A percentile compares a stretch with the other conserved stretches of the same genome.
Evolutionary conservation across 2,329 filamentous ascomycete species (phyloP).

Genomic region (Lachnellula arida): DNA sequence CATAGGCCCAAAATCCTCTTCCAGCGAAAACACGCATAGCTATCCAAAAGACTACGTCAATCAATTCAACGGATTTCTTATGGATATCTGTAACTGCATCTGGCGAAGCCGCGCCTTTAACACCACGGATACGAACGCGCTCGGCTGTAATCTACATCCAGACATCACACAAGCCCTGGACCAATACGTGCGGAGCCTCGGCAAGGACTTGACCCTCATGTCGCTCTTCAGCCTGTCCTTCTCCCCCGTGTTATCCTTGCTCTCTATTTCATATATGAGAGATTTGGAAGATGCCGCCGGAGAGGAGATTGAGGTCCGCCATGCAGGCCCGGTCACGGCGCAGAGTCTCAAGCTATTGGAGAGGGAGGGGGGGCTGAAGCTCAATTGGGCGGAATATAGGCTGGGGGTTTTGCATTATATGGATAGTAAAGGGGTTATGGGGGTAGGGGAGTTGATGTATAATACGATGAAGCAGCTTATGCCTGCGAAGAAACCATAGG

Average conservation of each 20-base stretch:
- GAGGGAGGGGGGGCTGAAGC: conserved; percentile 57
- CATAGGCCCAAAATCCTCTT: conserved; percentile 40
- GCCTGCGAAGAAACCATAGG: conserved; percentile 27
- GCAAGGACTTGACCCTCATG: conserved; percentile 42
- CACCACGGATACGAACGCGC: conserved; percentile 54
- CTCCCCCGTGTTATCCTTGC: conserved; percentile 51
- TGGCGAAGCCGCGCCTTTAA: conserved; percentile 74
- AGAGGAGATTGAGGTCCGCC: conserved; percentile 42
- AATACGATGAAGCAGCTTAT: conserved; percentile 75
- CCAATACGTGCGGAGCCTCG: conserved; percentile 45
- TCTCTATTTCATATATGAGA: conserved; percentile 51
- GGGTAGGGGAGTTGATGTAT: conserved; percentile 69
- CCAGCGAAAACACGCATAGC: conserved; percentile 24
- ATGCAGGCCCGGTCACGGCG: conserved; percentile 67
- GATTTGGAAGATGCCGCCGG: conserved; percentile 52
- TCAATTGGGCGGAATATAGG: conserved; percentile 72
- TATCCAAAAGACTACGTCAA: conserved; percentile 59
- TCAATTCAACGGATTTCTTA: conserved; percentile 76
- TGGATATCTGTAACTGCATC: conserved; percentile 80
- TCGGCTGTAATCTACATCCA: conserved; percentile 46
- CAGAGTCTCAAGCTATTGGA: conserved; percentile 58
- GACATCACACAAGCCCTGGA: conserved; percentile 43
- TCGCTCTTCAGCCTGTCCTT: conserved; percentile 55
- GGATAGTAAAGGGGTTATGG: conserved; percentile 57
- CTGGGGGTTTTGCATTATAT: conserved; percentile 66